Evolutionary conservation across 176 grass and related monocot genomes (phyloP), one percentile per base, ranked within the genome.

Genomic region (Rhynchospora tenuis): DNA sequence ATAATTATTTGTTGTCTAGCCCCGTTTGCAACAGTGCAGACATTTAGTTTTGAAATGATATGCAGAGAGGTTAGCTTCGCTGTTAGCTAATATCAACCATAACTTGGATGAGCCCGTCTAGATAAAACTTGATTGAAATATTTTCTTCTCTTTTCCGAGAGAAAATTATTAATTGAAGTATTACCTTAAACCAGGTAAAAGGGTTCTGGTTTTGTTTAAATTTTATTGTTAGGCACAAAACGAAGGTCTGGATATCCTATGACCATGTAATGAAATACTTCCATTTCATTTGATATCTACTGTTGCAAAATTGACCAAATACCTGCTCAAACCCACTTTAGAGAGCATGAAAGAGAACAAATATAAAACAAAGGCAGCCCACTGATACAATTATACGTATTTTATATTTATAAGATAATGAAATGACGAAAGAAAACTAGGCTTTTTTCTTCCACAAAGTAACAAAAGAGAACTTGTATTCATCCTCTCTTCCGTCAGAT

Each of bases 301-400:
- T 44, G 43, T 11, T 45, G 15, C 71, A 26, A 28, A 22, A 52
- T 33, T 29, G 24, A 77, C 73, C 50, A 56, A 19, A 77, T 77
- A 77, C 48, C 48, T 76, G 14, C 6, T 14, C 12, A 76, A 24
- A 55, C 14, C 66, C 73, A 55, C 50, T 77, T 77, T 17, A 48
- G 7, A 17, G 48, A 56, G 5, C 54, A 77, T 51, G 73, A 56
- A 77, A 77, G 73, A 16, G 47, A 76, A 55, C 4, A 48, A 77
- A 77, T 17, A 31, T 3, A 54, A 77, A 77, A 77, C 73, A 77
- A 77, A 29, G 23, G 50, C 73, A 29, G 15, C 73, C 73, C 73
- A 77, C 73, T 56, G 50, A 55, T 9, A 51, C 50, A 77, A 7
- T 28, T 17, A 17, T 77, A 76, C 45, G 47, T 52, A 75, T 75